phyloP scores from a whole-genome alignment of 1,139 yeast species.

The Pichia sp. region DNA sequence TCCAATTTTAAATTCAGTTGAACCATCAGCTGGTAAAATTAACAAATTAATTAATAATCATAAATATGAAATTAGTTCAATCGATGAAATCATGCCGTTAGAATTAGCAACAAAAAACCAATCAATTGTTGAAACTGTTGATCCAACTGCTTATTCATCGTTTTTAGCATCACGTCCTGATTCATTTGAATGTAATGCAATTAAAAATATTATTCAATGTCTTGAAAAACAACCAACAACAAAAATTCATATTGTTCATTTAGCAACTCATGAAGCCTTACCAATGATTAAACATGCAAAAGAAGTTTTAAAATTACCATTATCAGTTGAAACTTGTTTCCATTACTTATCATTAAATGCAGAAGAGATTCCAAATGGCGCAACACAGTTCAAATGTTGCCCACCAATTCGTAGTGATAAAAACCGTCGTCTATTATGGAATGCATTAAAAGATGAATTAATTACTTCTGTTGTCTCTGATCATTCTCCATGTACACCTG shows the following conservation, averaged over 20 bases:
- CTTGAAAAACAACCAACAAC: slow-evolving; percentile 56
- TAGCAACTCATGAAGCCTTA: slow-evolving; percentile 77
- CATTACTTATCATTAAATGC: slow-evolving; percentile 77
- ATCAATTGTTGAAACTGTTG: slow-evolving; percentile 36
- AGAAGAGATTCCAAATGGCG: slow-evolving; percentile 66
- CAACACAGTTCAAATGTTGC: slow-evolving; percentile 86
- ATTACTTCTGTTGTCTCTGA: slow-evolving; percentile 89
- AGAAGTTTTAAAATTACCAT: slow-evolving; percentile 42
- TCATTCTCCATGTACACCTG: slow-evolving; percentile 95
- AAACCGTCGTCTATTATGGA: slow-evolving; percentile 71
- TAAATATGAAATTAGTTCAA: slow-evolving; percentile 4
- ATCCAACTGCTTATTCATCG: slow-evolving; percentile 65
- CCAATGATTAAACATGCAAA: slow-evolving; percentile 67
- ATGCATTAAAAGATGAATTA: slow-evolving; percentile 55
- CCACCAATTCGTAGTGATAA: slow-evolving; percentile 82
- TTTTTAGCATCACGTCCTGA: slow-evolving; percentile 87
- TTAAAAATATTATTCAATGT: slow-evolving; percentile 60
- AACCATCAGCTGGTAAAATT: slow-evolving; percentile 47
- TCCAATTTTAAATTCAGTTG: slow-evolving; percentile 49
- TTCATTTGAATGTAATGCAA: slow-evolving; percentile 77
- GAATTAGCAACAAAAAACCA: slow-evolving; percentile 41
- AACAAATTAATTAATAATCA: slow-evolving; percentile 39
- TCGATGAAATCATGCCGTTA: slow-evolving; percentile 36
- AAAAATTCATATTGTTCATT: slow-evolving; percentile 80
- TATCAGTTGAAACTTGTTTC: slow-evolving; percentile 89